Percentiles rank a stretch among this genome's conserved stretches.
These are phyloP conservation scores for Cercospora zeae-maydis DNA, from an alignment of 2,329 filamentous ascomycete species.

Conservation along the genomic window DNA sequence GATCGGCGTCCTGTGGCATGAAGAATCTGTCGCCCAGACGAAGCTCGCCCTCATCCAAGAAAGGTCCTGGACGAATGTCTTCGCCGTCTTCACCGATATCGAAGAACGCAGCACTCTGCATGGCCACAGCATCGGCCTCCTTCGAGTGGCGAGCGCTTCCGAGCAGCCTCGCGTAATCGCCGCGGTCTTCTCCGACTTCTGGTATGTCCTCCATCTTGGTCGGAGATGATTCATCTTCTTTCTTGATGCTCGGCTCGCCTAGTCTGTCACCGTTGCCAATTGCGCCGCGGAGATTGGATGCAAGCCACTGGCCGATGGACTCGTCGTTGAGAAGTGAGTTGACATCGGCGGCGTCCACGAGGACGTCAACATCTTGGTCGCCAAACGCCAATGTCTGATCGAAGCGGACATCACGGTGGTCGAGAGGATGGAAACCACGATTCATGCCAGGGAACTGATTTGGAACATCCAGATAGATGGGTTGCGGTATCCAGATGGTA, in stretches of 20 bases:
- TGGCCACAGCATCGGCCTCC: neutral
- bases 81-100: neutral
- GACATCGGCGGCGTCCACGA: neutral
- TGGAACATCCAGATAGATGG: neutral
- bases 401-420: neutral
- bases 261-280: neutral
- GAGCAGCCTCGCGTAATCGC: neutral
- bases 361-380: neutral
- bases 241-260: neutral
- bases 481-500: constrained; percentile 3
- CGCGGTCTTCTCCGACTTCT: neutral
- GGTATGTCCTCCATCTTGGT: neutral
- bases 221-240: neutral
- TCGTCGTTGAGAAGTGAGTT: neutral
- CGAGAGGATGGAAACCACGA: neutral
- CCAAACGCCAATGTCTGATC: constrained; percentile 2
- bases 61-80: neutral
- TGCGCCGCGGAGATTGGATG: neutral
- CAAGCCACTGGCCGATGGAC: neutral
- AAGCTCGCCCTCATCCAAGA: neutral
- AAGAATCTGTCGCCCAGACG: neutral
- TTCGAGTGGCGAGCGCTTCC: neutral
- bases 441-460: constrained; percentile 4
- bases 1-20: constrained; percentile 1
- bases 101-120: neutral